phyloP scores from a whole-genome alignment of 208 protist species.

The Leishmania arabica region DNA sequence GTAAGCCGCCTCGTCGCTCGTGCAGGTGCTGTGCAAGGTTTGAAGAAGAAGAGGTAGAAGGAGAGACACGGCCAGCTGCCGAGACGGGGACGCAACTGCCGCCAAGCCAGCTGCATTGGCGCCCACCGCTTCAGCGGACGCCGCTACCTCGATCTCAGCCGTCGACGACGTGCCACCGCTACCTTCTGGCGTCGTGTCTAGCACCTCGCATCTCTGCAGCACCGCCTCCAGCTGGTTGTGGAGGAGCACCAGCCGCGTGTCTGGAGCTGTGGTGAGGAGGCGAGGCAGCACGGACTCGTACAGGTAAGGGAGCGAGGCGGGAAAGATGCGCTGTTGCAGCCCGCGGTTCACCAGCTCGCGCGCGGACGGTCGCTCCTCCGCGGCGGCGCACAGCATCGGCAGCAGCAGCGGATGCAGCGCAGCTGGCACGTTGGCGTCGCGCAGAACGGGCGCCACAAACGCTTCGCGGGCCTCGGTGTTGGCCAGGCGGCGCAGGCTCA shows the following conservation, averaged over 20 bases:
- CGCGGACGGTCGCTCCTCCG: slow-evolving; percentile 46
- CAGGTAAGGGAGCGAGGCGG: slow-evolving; percentile 42
- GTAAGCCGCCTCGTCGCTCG: slow-evolving; percentile 46
- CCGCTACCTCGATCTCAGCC: background rate
- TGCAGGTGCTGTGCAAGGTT: slow-evolving; percentile 36
- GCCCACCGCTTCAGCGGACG: background rate
- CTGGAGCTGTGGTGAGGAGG: slow-evolving; percentile 53
- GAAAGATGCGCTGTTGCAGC: slow-evolving; percentile 44
- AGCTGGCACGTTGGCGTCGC: slow-evolving; percentile 9
- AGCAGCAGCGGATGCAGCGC: slow-evolving; percentile 29
- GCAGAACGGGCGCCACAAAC: slow-evolving; percentile 22
- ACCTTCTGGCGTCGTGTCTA: background rate
- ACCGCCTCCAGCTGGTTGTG: slow-evolving; percentile 22
- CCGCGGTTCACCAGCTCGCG: slow-evolving; percentile 35
- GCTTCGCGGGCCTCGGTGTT: slow-evolving; percentile 20
- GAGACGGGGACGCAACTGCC: background rate
- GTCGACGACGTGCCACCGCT: background rate
- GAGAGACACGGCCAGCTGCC: slow-evolving; percentile 26
- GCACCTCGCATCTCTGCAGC: slow-evolving; percentile 8
- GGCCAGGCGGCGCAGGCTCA: slow-evolving; percentile 42
- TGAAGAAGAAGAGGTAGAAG: slow-evolving; percentile 59
- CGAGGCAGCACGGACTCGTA: slow-evolving; percentile 45
- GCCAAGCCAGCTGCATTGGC: background rate
- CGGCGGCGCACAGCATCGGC: slow-evolving; percentile 33
- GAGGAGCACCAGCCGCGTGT: slow-evolving; percentile 55